Conservation (phyloP, 148 eudicot species). For the Cornus florida region DNA sequence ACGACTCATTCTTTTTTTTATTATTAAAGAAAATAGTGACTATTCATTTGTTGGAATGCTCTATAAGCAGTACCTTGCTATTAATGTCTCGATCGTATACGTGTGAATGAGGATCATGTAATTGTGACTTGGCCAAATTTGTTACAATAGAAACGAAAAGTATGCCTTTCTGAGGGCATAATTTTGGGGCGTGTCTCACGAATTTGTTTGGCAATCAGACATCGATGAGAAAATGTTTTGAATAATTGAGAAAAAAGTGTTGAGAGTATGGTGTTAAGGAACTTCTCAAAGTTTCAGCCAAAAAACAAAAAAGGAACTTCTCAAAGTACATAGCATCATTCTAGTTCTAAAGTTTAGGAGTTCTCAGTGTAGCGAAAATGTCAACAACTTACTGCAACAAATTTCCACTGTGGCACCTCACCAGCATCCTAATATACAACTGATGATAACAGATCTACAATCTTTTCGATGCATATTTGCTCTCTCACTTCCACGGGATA, state of each 20-base stretch:
- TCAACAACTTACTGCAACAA: background rate
- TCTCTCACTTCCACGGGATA: no score
- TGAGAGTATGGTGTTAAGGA: background rate
- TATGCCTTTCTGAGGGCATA: background rate
- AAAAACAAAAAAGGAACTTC: no score
- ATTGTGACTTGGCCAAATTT: background rate
- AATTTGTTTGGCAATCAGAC: background rate
- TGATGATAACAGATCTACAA: no score
- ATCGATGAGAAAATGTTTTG: background rate
- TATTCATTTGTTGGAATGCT: no score
- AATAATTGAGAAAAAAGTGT: background rate
- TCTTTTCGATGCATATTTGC: no score
- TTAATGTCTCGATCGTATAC: background rate
- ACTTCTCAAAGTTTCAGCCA: slow-evolving; percentile 4
- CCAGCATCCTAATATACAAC: no score
- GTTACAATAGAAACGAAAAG: background rate
- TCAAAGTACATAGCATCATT: background rate
- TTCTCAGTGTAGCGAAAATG: background rate
- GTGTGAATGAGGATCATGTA: background rate
- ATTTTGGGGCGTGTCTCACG: background rate
- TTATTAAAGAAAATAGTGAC: no score
- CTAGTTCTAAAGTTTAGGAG: background rate
- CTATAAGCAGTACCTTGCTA: no score
- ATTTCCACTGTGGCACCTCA: no score
- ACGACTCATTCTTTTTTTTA: no score